A percentile compares a stretch with the other conserved stretches of the same genome.
Evolutionary conservation across 768 basidiomycete genomes (phyloP).

Genomic region (Leucosporidium creatinivorum): DNA sequence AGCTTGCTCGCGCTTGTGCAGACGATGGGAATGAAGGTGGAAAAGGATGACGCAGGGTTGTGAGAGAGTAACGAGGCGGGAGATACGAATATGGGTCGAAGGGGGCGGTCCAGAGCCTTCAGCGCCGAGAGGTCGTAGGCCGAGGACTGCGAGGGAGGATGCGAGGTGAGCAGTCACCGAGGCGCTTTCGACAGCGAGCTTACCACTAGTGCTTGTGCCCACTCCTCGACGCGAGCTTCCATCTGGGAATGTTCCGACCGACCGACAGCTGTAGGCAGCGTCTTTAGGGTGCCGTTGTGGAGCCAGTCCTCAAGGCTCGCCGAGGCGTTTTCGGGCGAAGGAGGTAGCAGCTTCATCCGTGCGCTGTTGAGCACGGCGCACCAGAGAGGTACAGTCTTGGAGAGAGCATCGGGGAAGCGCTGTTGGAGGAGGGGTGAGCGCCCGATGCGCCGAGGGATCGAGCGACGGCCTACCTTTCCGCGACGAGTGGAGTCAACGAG

Average conservation of each 20-base stretch:
- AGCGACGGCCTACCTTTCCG: conserved; percentile 55
- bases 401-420: conserved; percentile 84
- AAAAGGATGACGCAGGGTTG: conserved; percentile 25
- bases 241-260: conserved; percentile 75
- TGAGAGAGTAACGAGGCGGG: conserved; percentile 58
- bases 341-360: conserved; percentile 14
- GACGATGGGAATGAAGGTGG: conserved; percentile 59
- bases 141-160: conserved; percentile 50
- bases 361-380: conserved; percentile 72
- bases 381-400: conserved; percentile 93
- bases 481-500: conserved; percentile 87
- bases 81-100: conserved; percentile 83
- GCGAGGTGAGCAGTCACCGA: background rate
- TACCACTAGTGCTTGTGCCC: conserved; percentile 65
- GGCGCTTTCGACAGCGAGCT: conserved; percentile 28
- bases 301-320: conserved; percentile 49
- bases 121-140: conserved; percentile 57
- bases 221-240: conserved; percentile 54
- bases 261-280: conserved; percentile 29
- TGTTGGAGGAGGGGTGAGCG: conserved; percentile 6
- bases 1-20: conserved; percentile 80
- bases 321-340: conserved; percentile 10
- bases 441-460: background rate
- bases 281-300: conserved; percentile 19
- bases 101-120: conserved; percentile 50